Conservation (phyloP, 1,284 basidiomycete species). For the Anthracocystis panici-leucophaei region DNA sequence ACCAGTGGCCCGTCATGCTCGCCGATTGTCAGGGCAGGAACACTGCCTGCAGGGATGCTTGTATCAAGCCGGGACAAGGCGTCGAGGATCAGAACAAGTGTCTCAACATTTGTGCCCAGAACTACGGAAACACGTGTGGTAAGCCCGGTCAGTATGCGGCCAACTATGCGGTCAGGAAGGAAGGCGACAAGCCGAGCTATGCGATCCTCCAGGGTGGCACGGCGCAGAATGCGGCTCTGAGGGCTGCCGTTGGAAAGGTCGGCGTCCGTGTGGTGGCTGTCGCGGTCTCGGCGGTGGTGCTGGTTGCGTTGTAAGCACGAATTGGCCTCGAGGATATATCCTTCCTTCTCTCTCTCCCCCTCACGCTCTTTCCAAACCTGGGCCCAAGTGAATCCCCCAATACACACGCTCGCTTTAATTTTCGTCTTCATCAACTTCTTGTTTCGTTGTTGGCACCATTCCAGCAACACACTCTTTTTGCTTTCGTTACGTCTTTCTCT, state of each 20-base stretch:
- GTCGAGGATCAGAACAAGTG: constrained; percentile 51
- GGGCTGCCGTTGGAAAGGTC: constrained; percentile 11
- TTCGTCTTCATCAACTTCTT: not conserved
- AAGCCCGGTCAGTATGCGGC: constrained; percentile 62
- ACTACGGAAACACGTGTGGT: constrained; percentile 58
- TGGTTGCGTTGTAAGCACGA: constrained; percentile 13
- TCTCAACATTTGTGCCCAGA: constrained; percentile 46
- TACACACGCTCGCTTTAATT: not conserved
- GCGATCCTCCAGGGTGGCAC: constrained; percentile 53
- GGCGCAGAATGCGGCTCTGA: constrained; percentile 34
- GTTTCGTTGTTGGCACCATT: not conserved
- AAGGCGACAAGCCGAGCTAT: constrained; percentile 57
- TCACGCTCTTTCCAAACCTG: not conserved
- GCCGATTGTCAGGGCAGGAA: constrained; percentile 62
- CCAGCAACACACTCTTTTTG: not conserved
- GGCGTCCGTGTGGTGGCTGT: constrained; percentile 13
- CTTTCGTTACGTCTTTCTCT: too few relatives aligned
- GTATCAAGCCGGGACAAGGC: constrained; percentile 51
- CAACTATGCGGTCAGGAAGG: constrained; percentile 59
- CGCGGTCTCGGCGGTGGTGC: constrained; percentile 16
- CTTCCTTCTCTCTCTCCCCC: too few relatives aligned
- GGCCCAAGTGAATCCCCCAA: not conserved
- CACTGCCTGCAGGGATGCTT: constrained; percentile 55
- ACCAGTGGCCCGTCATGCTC: constrained; percentile 66
- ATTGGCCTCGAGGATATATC: not conserved